Evolutionary conservation across 495 filamentous ascomycete genomes (phyloP), one percentile per base, ranked within the genome.

Genomic region (Endocarpon pusillum): DNA sequence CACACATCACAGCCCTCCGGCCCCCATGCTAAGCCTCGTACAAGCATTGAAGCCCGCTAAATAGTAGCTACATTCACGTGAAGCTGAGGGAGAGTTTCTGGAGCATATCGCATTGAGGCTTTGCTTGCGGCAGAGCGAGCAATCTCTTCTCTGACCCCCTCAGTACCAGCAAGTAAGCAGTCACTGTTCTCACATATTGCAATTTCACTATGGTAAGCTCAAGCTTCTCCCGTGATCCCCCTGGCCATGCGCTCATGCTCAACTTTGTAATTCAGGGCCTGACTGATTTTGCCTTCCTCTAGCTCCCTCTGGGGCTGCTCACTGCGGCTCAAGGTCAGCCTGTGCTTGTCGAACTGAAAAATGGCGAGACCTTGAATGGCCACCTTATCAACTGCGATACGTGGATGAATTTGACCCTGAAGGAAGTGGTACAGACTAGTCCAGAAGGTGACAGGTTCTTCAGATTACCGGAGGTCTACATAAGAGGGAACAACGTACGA

Each of bases 281-380:
- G 12, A 17, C 28, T 31, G 28, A 31, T 31, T 5, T n/a, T 25
- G 14, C 21, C 2, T 18, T 36, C 9, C 12, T 18, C 17, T 26
- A 94, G 89, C 62, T 97, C 39, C 89, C 89, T 39, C 67, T 96
- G 41, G 91, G 86, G 36, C 77, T 97, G 21, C 65, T 97, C 24
- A 94, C 76, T 38, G 89, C 87, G 47, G 87, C 89, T 35, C 83
- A 94, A 64, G 91, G 91, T 70, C 83, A 92, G 58, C 86, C 87
- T 9, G 96, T 97, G 85, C 81, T 96, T 34, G 89, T 97, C 27
- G 89, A 97, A 66, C 81, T 97, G 41, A 97, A 97, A 67, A 94
- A 87, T 46, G 91, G 89, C 56, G 91, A 96, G 54, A 96, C 87
- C 0, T 65, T 96, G 32, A 97, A 96, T 58, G 89, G 89, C 43